phyloP scores from a whole-genome alignment of 352 stramenopile genomes.

The Globisporangium polare region DNA sequence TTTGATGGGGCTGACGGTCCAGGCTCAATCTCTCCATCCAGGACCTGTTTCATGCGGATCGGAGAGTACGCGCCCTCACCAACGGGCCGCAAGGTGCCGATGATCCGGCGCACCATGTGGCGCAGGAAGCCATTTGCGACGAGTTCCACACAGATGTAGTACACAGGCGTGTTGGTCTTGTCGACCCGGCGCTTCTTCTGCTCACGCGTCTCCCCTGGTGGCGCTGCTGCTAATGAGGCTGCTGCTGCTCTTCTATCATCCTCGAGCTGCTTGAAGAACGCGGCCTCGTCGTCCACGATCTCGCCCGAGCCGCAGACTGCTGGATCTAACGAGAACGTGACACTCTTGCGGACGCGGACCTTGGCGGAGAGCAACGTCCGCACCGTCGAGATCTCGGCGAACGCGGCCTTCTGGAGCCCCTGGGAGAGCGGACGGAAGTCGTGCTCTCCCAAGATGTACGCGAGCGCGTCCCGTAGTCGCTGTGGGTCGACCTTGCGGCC shows the following conservation, averaged over 20 bases:
- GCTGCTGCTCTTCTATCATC: not conserved
- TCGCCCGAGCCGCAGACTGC: constrained; percentile 49
- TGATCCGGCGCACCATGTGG: constrained; percentile 86
- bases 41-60: constrained; percentile 60
- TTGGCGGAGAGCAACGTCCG: constrained; percentile 62
- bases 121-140: constrained; percentile 81
- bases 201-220: constrained; percentile 15
- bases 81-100: constrained; percentile 75
- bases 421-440: constrained; percentile 84
- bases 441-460: constrained; percentile 61
- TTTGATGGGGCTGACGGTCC: constrained; percentile 75
- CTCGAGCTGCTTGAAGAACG: constrained; percentile 4
- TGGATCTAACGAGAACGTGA: constrained; percentile 71
- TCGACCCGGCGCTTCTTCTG: constrained; percentile 41
- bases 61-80: constrained; percentile 61
- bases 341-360: constrained; percentile 58
- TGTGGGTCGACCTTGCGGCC: constrained; percentile 57
- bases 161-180: constrained; percentile 22
- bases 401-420: constrained; percentile 56
- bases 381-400: constrained; percentile 56
- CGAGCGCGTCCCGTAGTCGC: constrained; percentile 58
- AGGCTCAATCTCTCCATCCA: constrained; percentile 42
- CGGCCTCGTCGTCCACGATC: constrained; percentile 38
- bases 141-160: constrained; percentile 83
- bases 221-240: not conserved